Evolutionary conservation across 2,329 filamentous ascomycete species (phyloP).

Genomic region (Colletotrichum chrysophilum): DNA sequence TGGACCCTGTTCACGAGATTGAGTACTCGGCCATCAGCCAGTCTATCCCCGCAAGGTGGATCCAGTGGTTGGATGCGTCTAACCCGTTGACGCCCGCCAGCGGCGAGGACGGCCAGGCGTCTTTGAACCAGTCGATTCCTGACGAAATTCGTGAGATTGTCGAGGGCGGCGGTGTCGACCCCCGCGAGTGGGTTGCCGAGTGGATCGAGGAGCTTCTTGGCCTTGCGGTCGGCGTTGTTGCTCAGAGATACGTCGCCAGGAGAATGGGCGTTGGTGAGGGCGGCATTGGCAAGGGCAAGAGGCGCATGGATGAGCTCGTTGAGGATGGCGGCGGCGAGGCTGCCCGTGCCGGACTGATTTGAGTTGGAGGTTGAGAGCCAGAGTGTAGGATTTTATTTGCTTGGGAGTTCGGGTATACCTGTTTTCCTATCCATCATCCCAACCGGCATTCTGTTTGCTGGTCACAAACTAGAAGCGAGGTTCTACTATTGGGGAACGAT

Average conservation of each 20-base stretch:
- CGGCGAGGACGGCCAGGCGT: conserved; percentile 49
- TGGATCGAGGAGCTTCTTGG: conserved; percentile 91
- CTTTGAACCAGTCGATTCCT: conserved; percentile 57
- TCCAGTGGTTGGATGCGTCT: conserved; percentile 86
- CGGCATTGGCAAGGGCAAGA: conserved; percentile 65
- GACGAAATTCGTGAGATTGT: conserved; percentile 90
- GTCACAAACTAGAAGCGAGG: not conserved
- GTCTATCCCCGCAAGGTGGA: conserved; percentile 82
- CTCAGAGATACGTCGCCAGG: conserved; percentile 92
- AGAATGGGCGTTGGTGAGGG: conserved; percentile 96
- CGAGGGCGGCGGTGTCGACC: conserved; percentile 77
- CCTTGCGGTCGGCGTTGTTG: conserved; percentile 82
- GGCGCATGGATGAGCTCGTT: conserved; percentile 59
- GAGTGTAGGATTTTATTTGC: not conserved
- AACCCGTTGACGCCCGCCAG: conserved; percentile 58
- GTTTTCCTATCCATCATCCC: not conserved
- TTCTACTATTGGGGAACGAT: not conserved
- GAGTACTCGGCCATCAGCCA: conserved; percentile 86
- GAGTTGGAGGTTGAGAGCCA: not conserved
- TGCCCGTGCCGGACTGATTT: conserved; percentile 21
- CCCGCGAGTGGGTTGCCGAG: conserved; percentile 95
- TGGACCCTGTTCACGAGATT: conserved; percentile 91
- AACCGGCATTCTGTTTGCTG: not conserved
- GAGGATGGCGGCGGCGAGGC: conserved; percentile 40
- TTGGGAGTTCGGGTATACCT: conserved; percentile 21